Evolutionary conservation across 345 rosid genomes (phyloP).

Genomic region (Moricandia moricandioides): DNA sequence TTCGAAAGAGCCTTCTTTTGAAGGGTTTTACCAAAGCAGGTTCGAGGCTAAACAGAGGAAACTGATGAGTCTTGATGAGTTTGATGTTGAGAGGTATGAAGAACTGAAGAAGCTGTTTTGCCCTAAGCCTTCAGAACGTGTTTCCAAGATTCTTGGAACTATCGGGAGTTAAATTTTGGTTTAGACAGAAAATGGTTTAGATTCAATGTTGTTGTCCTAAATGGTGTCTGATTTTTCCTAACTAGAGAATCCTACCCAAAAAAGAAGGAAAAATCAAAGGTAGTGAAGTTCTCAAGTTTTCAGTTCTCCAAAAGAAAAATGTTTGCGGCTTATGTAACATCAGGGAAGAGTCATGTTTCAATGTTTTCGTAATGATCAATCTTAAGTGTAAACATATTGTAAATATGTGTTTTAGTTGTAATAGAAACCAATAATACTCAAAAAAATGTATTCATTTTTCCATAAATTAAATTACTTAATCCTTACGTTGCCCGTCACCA

Average conservation of each 20-base stretch:
- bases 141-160: conserved; percentile 33
- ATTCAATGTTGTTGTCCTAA: conserved; percentile 28
- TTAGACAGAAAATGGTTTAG: not conserved
- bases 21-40: conserved; percentile 85
- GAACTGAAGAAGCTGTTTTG: conserved; percentile 48
- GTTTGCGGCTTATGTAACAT: conserved; percentile 21
- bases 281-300: conserved; percentile 17
- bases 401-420: not conserved
- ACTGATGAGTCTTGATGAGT: conserved; percentile 46
- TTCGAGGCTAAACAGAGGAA: conserved; percentile 59
- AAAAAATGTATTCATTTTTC: not conserved
- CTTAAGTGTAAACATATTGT: not conserved
- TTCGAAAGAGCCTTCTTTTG: conserved; percentile 80
- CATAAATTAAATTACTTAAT: not conserved
- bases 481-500: not conserved
- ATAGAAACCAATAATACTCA: too few species aligned
- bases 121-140: conserved; percentile 19
- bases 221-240: conserved; percentile 4
- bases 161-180: conserved; percentile 7
- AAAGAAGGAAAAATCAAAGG: not conserved
- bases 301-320: not conserved
- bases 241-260: not conserved
- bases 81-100: conserved; percentile 55
- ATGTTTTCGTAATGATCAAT: not conserved
- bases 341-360: conserved; percentile 7